phyloP scores from a whole-genome alignment of 768 basidiomycete genomes.

The Suillus subluteus region DNA sequence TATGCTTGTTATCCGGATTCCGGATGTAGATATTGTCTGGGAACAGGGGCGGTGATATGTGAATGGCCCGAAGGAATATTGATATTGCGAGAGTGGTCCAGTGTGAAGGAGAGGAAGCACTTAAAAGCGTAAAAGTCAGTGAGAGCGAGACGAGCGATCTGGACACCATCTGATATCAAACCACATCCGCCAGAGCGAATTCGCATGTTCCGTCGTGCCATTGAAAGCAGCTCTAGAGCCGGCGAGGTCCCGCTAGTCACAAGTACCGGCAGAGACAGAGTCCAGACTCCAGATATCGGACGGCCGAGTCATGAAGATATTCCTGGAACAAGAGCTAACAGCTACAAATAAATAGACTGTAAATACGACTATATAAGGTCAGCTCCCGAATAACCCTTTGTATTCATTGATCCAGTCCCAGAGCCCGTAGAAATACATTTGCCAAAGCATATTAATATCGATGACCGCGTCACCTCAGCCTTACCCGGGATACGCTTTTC shows the following conservation, averaged over 20 bases:
- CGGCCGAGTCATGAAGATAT: too few species aligned
- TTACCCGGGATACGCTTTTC: constrained; percentile 20
- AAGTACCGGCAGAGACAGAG: not conserved
- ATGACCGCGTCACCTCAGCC: constrained; percentile 8
- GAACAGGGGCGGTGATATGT: not conserved
- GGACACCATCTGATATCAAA: not conserved
- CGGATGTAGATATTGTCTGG: not conserved
- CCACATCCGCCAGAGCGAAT: not conserved
- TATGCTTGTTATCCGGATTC: not conserved
- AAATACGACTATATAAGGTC: not conserved
- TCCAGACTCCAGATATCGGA: not conserved
- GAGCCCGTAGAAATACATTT: not conserved
- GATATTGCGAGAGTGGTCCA: not conserved
- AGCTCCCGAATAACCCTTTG: not conserved
- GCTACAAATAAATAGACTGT: not conserved
- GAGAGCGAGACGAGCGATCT: not conserved
- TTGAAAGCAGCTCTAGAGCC: not conserved
- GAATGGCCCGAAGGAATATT: not conserved
- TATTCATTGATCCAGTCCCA: not conserved
- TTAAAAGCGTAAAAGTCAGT: not conserved
- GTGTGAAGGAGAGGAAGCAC: not conserved
- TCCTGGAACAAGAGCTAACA: not conserved
- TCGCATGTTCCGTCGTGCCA: not conserved
- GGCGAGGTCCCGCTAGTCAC: not conserved
- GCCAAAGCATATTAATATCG: not conserved